A percentile compares a stretch with the other conserved stretches of the same genome.
Evolutionary conservation across 2,329 filamentous ascomycete species (phyloP).

Genomic region (Scytalidium sp.): DNA sequence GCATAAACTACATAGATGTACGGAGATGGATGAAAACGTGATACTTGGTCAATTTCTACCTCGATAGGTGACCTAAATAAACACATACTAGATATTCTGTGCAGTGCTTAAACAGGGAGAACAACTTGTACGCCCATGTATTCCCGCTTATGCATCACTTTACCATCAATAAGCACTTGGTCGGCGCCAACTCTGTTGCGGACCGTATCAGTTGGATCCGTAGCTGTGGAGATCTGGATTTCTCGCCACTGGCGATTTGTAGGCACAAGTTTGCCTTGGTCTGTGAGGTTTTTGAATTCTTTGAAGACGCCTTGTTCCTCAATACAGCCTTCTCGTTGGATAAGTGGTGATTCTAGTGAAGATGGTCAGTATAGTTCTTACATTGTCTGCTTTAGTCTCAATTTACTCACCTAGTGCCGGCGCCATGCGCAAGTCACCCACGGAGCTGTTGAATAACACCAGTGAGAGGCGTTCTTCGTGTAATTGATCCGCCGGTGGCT

Average conservation of each 20-base stretch:
- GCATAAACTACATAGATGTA: too few relatives aligned
- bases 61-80: too few relatives aligned
- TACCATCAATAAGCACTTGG: conserved; percentile 40
- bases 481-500: conserved; percentile 37
- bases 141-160: conserved; percentile 42
- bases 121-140: conserved; percentile 45
- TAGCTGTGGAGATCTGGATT: conserved; percentile 42
- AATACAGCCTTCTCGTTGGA: conserved; percentile 39
- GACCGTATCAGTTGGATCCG: conserved; percentile 38
- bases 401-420: conserved; percentile 31
- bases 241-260: conserved; percentile 45
- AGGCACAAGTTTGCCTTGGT: conserved; percentile 37
- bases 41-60: too few relatives aligned
- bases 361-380: neutral
- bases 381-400: neutral
- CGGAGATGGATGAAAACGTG: too few relatives aligned
- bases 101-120: conserved; percentile 37
- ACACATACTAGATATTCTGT: too few relatives aligned
- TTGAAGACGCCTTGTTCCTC: conserved; percentile 42
- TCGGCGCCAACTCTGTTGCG: conserved; percentile 38
- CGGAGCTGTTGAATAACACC: conserved; percentile 42
- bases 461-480: conserved; percentile 37
- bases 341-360: conserved; percentile 32
- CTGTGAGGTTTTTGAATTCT: conserved; percentile 39
- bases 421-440: conserved; percentile 39